phyloP scores from a whole-genome alignment of 192 early-diverging fungal genomes.

The Coemansia sp. region DNA sequence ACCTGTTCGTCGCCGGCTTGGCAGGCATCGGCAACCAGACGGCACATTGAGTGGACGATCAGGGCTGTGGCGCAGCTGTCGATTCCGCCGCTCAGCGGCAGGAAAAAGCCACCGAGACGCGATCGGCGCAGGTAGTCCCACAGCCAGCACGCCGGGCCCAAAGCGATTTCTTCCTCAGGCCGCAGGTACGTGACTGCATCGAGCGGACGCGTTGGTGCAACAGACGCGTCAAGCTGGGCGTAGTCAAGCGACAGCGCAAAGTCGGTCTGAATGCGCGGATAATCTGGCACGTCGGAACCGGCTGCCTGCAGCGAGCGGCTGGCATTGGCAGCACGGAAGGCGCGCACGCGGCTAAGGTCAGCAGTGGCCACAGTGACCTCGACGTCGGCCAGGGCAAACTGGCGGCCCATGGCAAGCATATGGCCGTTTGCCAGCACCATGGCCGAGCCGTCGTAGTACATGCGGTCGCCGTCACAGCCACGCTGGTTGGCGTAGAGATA shows the following conservation, averaged over 20 bases:
- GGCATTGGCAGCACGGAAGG: slow-evolving; percentile 65
- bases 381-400: slow-evolving; percentile 93
- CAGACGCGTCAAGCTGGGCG: slow-evolving; percentile 28
- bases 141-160: slow-evolving; percentile 98
- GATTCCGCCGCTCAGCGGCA: slow-evolving; percentile 96
- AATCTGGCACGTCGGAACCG: slow-evolving; percentile 44
- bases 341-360: slow-evolving; percentile 84
- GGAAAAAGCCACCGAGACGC: slow-evolving; percentile 84
- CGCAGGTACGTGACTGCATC: slow-evolving; percentile 58
- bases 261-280: slow-evolving; percentile 62
- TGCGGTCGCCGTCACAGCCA: slow-evolving; percentile 96
- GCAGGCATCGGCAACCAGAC: slow-evolving; percentile 43
- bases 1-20: slow-evolving; percentile 59
- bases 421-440: slow-evolving; percentile 90
- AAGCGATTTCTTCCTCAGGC: slow-evolving; percentile 86
- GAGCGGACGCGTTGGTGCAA: slow-evolving; percentile 40
- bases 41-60: slow-evolving; percentile 91
- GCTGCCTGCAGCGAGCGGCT: slow-evolving; percentile 85
- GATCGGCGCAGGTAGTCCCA: slow-evolving; percentile 98
- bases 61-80: slow-evolving; percentile 89
- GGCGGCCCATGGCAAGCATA: slow-evolving; percentile 82
- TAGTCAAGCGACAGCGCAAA: slow-evolving; percentile 50
- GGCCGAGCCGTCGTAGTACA: slow-evolving; percentile 95
- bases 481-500: slow-evolving; percentile 97
- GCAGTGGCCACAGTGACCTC: slow-evolving; percentile 91